phyloP scores from a whole-genome alignment of 2,329 filamentous ascomycete genomes.

The Trichophyton verrucosum region DNA sequence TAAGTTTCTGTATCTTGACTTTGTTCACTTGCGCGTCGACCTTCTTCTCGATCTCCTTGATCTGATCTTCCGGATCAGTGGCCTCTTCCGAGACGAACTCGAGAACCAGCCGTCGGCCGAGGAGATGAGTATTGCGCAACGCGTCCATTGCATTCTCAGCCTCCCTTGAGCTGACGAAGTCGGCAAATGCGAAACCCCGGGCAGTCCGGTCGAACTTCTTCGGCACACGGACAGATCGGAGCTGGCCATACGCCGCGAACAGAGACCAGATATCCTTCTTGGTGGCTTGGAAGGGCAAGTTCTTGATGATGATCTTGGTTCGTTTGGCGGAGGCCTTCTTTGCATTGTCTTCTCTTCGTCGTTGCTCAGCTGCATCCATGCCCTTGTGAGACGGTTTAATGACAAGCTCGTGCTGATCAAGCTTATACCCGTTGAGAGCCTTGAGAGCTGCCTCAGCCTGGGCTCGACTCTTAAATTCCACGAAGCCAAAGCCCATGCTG shows the following conservation, averaged over 20 bases:
- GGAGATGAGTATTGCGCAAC: slow-evolving; percentile 80
- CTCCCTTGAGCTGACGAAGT: slow-evolving; percentile 84
- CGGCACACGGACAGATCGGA: slow-evolving; percentile 83
- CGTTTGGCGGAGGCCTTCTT: slow-evolving; percentile 65
- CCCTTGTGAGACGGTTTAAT: slow-evolving; percentile 78
- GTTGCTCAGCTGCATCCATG: slow-evolving; percentile 20
- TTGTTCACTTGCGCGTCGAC: slow-evolving; percentile 81
- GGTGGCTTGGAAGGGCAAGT: slow-evolving; percentile 86
- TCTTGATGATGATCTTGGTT: slow-evolving; percentile 96
- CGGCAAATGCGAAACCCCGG: slow-evolving; percentile 91
- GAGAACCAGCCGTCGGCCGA: slow-evolving; percentile 78
- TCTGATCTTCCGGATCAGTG: slow-evolving; percentile 87
- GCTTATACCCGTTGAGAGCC: slow-evolving; percentile 74
- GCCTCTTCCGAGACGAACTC: slow-evolving; percentile 84
- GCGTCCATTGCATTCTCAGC: slow-evolving; percentile 84
- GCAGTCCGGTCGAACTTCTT: slow-evolving; percentile 85
- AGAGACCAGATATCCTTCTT: slow-evolving; percentile 84
- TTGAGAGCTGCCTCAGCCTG: slow-evolving; percentile 68
- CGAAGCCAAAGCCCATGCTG: slow-evolving; percentile 96
- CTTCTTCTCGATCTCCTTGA: slow-evolving; percentile 94
- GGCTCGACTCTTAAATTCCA: slow-evolving; percentile 68
- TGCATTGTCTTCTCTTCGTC: slow-evolving; percentile 62
- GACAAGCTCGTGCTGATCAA: slow-evolving; percentile 77
- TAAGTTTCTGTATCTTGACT: slow-evolving; percentile 79
- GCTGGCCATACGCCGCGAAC: slow-evolving; percentile 80